A percentile compares a stretch with the other conserved stretches of the same genome.
Conservation (phyloP, 768 basidiomycete genomes). For the Pleurotus sapidus region DNA sequence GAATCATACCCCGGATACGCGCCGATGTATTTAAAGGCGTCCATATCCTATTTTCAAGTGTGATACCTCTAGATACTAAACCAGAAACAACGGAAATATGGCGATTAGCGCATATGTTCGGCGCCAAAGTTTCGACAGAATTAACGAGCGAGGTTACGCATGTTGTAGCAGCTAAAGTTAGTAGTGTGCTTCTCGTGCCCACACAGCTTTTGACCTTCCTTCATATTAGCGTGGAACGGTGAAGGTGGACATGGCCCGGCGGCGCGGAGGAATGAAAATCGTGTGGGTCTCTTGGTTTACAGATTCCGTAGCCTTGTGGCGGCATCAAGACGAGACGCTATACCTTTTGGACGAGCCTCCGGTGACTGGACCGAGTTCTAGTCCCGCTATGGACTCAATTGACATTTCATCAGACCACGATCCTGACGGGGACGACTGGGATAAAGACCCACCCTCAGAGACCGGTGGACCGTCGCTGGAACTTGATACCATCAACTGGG, state of each 20-base stretch:
- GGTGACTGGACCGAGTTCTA: constrained; percentile 29
- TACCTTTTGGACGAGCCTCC: constrained; percentile 71
- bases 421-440: constrained; percentile 69
- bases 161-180: constrained; percentile 86
- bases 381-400: constrained; percentile 34
- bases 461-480: constrained; percentile 29
- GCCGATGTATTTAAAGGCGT: constrained; percentile 71
- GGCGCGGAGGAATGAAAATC: constrained; percentile 74
- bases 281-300: constrained; percentile 91
- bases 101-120: constrained; percentile 84
- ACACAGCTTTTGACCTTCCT: background rate
- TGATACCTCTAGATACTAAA: constrained; percentile 85
- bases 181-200: constrained; percentile 6
- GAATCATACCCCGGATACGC: constrained; percentile 83
- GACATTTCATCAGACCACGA: constrained; percentile 66
- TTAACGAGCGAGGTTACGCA: constrained; percentile 73
- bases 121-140: constrained; percentile 76
- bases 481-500: constrained; percentile 72
- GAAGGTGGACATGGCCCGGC: constrained; percentile 84
- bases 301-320: constrained; percentile 89
- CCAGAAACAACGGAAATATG: constrained; percentile 84
- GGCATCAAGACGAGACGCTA: constrained; percentile 69
- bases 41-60: constrained; percentile 88
- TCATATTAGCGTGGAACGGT: constrained; percentile 73
- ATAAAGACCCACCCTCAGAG: constrained; percentile 29